Conservation (phyloP, 768 basidiomycete genomes). For the Auricularia sp. region DNA sequence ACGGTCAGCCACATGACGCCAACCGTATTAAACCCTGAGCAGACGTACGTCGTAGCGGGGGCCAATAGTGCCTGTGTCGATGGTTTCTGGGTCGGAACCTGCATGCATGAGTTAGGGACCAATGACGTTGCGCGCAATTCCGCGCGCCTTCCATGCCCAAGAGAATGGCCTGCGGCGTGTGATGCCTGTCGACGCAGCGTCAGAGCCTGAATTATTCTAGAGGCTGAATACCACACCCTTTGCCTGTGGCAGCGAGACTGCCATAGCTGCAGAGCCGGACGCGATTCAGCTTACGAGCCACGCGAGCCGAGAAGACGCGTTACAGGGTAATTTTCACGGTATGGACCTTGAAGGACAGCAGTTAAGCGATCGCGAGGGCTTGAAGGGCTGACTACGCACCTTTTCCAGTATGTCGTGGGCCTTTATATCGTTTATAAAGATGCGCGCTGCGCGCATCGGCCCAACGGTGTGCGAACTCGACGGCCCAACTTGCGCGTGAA, state of each 20-base stretch:
- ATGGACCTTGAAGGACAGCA: conserved; percentile 38
- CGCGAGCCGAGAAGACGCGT: conserved; percentile 15
- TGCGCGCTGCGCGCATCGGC: conserved; percentile 86
- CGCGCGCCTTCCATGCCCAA: conserved; percentile 59
- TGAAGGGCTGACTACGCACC: conserved; percentile 25
- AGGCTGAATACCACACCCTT: conserved; percentile 40
- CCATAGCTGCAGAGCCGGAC: conserved; percentile 51
- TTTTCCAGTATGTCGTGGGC: conserved; percentile 61
- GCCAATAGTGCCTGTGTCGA: conserved; percentile 77
- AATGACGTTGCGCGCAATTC: not conserved
- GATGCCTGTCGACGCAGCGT: conserved; percentile 41
- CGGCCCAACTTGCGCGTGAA: conserved; percentile 44
- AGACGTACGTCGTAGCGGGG: conserved; percentile 44
- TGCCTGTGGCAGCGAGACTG: conserved; percentile 89
- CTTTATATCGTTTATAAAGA: conserved; percentile 69
- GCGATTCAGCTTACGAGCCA: not conserved
- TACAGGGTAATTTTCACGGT: conserved; percentile 80
- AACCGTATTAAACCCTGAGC: no score
- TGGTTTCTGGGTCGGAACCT: conserved; percentile 87
- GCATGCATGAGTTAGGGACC: not conserved
- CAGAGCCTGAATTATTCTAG: not conserved
- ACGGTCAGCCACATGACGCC: not conserved
- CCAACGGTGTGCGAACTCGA: conserved; percentile 60
- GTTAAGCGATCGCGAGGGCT: not conserved
- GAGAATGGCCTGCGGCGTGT: conserved; percentile 79